Conservation (phyloP, 1,139 yeast species). For the Saccharomyces hybrid region DNA sequence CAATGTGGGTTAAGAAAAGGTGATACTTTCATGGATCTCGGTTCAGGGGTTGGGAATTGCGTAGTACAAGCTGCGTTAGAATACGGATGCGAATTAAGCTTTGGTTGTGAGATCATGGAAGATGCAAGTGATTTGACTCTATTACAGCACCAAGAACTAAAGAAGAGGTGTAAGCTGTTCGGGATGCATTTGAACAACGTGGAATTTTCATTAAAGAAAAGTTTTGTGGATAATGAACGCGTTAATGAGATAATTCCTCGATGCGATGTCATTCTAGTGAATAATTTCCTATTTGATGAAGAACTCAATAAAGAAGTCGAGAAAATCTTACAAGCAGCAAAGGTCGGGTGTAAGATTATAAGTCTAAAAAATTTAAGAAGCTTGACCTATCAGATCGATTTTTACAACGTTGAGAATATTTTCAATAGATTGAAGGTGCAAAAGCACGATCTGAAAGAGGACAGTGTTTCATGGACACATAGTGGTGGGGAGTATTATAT, state of each 20-base stretch:
- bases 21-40: conserved; percentile 70
- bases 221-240: conserved; percentile 58
- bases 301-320: conserved; percentile 63
- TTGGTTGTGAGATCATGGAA: conserved; percentile 86
- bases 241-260: conserved; percentile 49
- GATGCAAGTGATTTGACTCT: conserved; percentile 67
- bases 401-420: conserved; percentile 49
- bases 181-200: conserved; percentile 56
- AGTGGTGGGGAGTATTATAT: conserved; percentile 68
- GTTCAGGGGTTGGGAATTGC: conserved; percentile 92
- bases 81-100: conserved; percentile 64
- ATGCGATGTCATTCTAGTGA: conserved; percentile 68
- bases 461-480: conserved; percentile 86
- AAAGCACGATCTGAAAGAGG: conserved; percentile 56
- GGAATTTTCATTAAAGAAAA: conserved; percentile 54
- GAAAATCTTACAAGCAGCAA: conserved; percentile 52
- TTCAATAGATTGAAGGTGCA: conserved; percentile 61
- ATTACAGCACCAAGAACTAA: conserved; percentile 51
- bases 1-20: conserved; percentile 51
- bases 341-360: conserved; percentile 70
- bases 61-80: conserved; percentile 84
- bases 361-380: conserved; percentile 63
- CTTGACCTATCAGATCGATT: conserved; percentile 44
- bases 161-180: conserved; percentile 49
- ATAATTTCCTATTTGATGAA: conserved; percentile 77